phyloP scores from a whole-genome alignment of 352 stramenopile species.

The Globisporangium cystogenes region DNA sequence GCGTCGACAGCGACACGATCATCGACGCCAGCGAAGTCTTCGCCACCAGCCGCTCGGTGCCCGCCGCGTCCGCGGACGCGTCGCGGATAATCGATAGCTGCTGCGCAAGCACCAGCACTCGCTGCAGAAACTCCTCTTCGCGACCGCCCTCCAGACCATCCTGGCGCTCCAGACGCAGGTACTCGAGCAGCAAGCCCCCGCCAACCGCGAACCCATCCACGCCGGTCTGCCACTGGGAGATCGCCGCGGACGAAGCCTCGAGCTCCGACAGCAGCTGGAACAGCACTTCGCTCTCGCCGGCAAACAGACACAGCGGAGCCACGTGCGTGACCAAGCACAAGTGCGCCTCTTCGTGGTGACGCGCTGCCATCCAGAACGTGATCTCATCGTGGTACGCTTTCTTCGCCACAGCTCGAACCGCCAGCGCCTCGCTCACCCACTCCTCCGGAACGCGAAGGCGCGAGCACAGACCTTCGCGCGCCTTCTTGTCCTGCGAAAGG shows the following conservation, averaged over 20 bases:
- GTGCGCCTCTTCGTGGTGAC: conserved; percentile 58
- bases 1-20: conserved; percentile 49
- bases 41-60: conserved; percentile 23
- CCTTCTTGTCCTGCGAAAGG: conserved; percentile 24
- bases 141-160: conserved; percentile 44
- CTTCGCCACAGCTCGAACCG: conserved; percentile 40
- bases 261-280: conserved; percentile 49
- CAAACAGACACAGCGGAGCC: conserved; percentile 55
- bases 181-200: conserved; percentile 63
- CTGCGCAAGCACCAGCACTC: conserved; percentile 50
- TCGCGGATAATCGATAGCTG: conserved; percentile 36
- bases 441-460: conserved; percentile 44
- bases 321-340: conserved; percentile 50
- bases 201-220: conserved; percentile 40
- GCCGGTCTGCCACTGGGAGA: conserved; percentile 62
- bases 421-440: conserved; percentile 70
- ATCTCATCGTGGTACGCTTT: conserved; percentile 59
- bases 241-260: conserved; percentile 40
- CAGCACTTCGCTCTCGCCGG: conserved; percentile 49
- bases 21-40: conserved; percentile 59
- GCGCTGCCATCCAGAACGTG: conserved; percentile 64
- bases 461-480: conserved; percentile 44
- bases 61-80: conserved; percentile 11
- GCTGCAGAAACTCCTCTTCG: conserved; percentile 55
- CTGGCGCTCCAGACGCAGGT: conserved; percentile 57